Evolutionary conservation across 2,329 filamentous ascomycete species (phyloP).

Genomic region (Colletotrichum tamarilloi): DNA sequence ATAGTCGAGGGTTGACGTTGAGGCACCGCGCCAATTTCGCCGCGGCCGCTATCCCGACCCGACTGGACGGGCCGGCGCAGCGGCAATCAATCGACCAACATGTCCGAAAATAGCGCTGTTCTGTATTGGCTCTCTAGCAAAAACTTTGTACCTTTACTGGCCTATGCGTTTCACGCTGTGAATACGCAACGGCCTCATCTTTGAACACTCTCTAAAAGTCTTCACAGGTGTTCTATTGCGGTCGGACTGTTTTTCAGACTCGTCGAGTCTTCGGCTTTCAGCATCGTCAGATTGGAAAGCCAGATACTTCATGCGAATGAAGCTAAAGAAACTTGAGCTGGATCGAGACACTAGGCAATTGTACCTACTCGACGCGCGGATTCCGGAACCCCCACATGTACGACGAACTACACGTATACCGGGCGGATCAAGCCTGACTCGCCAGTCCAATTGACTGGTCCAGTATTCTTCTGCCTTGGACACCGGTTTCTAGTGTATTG

Average conservation of each 20-base stretch:
- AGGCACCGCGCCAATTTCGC: neutral
- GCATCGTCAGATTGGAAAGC: neutral
- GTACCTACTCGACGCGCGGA: slow-evolving; percentile 13
- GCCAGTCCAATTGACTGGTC: neutral
- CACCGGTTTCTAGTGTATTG: neutral
- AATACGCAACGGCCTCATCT: neutral
- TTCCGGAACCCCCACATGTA: neutral
- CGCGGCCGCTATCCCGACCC: slow-evolving; percentile 3
- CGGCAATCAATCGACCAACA: neutral
- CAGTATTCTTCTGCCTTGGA: neutral
- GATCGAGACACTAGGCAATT: neutral
- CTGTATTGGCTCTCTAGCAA: neutral
- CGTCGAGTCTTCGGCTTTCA: slow-evolving; percentile 7
- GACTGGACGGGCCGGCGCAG: slow-evolving; percentile 1
- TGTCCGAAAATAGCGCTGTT: neutral
- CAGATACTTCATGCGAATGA: neutral
- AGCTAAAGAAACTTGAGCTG: neutral
- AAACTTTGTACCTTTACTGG: neutral
- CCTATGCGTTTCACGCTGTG: neutral
- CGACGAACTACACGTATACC: neutral
- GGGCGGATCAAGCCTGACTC: slow-evolving; percentile 1
- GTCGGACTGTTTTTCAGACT: neutral
- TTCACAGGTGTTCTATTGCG: neutral
- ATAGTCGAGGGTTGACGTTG: neutral
- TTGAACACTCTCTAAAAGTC: neutral